Evolutionary conservation across 352 stramenopile genomes (phyloP).

Genomic region (Pythium insidiosum): DNA sequence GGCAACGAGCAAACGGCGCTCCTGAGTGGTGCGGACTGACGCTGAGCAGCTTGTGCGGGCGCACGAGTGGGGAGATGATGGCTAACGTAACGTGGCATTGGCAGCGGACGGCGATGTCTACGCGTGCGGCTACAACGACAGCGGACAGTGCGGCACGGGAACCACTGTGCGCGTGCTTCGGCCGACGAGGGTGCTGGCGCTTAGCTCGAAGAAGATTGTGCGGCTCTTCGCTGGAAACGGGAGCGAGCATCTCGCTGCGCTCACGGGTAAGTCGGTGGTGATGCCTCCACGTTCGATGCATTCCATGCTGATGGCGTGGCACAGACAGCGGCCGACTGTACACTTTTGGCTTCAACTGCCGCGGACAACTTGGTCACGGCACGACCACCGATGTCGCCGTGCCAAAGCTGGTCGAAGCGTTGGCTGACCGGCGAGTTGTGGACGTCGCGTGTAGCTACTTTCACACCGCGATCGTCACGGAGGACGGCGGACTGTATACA

Average conservation of each 20-base stretch:
- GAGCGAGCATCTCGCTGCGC: slow-evolving; percentile 85
- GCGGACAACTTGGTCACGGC: slow-evolving; percentile 84
- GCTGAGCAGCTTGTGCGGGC: background rate
- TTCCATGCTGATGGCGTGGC: slow-evolving; percentile 19
- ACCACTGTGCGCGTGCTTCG: slow-evolving; percentile 67
- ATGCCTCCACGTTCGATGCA: no score
- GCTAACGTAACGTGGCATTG: background rate
- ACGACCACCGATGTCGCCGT: slow-evolving; percentile 46
- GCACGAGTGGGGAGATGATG: background rate
- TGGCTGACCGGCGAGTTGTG: slow-evolving; percentile 47
- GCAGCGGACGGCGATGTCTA: slow-evolving; percentile 73
- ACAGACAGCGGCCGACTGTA: slow-evolving; percentile 73
- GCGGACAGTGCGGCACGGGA: slow-evolving; percentile 87
- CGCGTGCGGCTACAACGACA: slow-evolving; percentile 91
- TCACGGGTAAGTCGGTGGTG: slow-evolving; percentile 67
- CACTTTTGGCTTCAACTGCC: slow-evolving; percentile 90
- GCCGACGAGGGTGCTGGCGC: slow-evolving; percentile 31
- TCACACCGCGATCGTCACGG: slow-evolving; percentile 80
- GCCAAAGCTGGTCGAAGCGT: slow-evolving; percentile 31
- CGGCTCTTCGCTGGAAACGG: slow-evolving; percentile 88
- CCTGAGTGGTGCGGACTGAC: slow-evolving; percentile 53
- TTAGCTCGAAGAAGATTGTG: slow-evolving; percentile 51
- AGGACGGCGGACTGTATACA: slow-evolving; percentile 70
- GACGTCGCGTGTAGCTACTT: slow-evolving; percentile 90
- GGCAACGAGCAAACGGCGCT: slow-evolving; percentile 90